phyloP scores from a whole-genome alignment of 2,329 filamentous ascomycete genomes.

The Colletotrichum trifolii region DNA sequence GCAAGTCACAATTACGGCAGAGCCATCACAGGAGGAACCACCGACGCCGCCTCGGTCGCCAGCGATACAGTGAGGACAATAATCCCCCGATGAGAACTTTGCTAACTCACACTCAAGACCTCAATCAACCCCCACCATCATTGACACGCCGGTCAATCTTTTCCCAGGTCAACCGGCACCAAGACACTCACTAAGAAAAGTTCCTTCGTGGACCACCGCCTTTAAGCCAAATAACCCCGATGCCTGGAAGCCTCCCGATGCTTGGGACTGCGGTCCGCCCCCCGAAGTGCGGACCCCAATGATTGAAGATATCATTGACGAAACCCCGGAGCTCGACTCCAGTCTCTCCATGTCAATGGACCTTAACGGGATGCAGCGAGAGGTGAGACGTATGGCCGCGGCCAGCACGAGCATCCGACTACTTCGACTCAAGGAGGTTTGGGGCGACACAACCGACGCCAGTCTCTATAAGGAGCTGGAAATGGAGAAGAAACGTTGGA shows the following conservation, averaged over 20 bases:
- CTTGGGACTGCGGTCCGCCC: constrained; percentile 52
- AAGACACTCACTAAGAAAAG: constrained; percentile 21
- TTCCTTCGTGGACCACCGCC: constrained; percentile 38
- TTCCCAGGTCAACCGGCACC: constrained; percentile 28
- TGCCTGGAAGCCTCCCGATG: constrained; percentile 57
- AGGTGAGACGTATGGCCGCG: constrained; percentile 65
- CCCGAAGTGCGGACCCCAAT: constrained; percentile 38
- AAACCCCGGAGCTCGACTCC: constrained; percentile 34
- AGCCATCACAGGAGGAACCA: constrained; percentile 42
- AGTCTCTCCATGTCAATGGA: constrained; percentile 39
- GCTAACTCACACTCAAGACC: constrained; percentile 16
- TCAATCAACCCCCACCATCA: neutral
- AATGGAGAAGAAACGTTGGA: constrained; percentile 69
- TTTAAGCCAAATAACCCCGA: constrained; percentile 51
- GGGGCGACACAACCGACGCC: constrained; percentile 56
- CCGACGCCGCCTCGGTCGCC: constrained; percentile 45
- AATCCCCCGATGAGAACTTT: neutral
- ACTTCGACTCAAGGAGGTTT: constrained; percentile 64
- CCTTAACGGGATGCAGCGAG: constrained; percentile 58
- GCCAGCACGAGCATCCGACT: constrained; percentile 64
- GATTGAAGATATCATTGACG: constrained; percentile 40
- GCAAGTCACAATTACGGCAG: constrained; percentile 51
- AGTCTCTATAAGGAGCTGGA: constrained; percentile 62
- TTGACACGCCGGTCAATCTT: constrained; percentile 35
- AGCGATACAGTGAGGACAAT: constrained; percentile 42